phyloP scores from a whole-genome alignment of 2,329 filamentous ascomycete species.

The Venturia nashicola region DNA sequence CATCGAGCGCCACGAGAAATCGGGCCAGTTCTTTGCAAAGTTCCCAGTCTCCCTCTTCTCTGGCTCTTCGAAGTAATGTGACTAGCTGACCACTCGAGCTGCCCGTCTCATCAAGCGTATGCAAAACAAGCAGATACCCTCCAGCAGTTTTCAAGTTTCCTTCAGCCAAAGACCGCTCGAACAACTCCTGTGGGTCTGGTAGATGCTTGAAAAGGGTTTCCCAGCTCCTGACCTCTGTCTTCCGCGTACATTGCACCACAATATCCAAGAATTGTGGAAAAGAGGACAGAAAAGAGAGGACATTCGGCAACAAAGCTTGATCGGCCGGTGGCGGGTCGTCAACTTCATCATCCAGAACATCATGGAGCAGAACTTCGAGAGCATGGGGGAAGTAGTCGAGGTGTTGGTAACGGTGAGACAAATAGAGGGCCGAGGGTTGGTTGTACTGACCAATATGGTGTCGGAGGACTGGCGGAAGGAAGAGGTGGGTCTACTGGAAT shows the following conservation, averaged over 20 bases:
- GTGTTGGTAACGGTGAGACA: constrained; percentile 75
- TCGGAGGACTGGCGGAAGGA: constrained; percentile 76
- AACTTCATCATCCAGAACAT: constrained; percentile 88
- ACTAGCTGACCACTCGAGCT: constrained; percentile 67
- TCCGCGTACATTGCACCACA: constrained; percentile 90
- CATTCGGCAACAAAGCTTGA: constrained; percentile 36
- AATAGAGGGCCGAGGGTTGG: constrained; percentile 64
- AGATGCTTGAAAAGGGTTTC: constrained; percentile 84
- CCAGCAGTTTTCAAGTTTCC: constrained; percentile 89
- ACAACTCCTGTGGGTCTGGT: constrained; percentile 79
- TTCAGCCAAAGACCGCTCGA: constrained; percentile 78
- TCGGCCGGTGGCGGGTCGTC: constrained; percentile 42
- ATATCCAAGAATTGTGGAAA: constrained; percentile 81
- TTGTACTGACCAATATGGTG: constrained; percentile 66
- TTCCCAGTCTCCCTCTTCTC: constrained; percentile 82
- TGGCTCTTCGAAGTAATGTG: constrained; percentile 67
- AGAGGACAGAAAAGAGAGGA: constrained; percentile 40
- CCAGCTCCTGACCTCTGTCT: constrained; percentile 93
- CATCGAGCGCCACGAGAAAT: constrained; percentile 89
- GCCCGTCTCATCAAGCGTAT: constrained; percentile 62
- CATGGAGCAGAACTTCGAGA: constrained; percentile 81
- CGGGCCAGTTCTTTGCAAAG: constrained; percentile 87
- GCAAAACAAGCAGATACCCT: constrained; percentile 88
- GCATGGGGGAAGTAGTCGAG: constrained; percentile 89
- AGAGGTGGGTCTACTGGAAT: constrained; percentile 68